Conservation (phyloP, 805 yeast genomes). For the Metschnikowia anglica region DNA sequence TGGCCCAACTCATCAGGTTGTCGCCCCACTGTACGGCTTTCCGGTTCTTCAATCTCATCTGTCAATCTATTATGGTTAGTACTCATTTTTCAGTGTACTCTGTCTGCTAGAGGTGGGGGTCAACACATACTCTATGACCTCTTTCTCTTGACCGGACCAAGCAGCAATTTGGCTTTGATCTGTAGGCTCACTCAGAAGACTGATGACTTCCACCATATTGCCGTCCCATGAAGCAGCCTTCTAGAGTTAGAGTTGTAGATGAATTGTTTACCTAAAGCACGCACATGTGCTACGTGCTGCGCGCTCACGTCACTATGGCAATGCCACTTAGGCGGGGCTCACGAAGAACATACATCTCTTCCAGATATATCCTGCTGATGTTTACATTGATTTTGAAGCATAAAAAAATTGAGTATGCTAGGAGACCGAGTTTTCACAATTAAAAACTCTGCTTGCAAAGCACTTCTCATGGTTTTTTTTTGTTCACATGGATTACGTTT, state of each 20-base stretch:
- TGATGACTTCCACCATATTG: slow-evolving; percentile 16
- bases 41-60: slow-evolving; percentile 4
- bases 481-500: too few relatives aligned
- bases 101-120: neutral
- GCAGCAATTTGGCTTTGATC: neutral
- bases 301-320: too few relatives aligned
- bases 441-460: too few relatives aligned
- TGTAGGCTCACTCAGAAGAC: slow-evolving; percentile 18
- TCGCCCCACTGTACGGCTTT: neutral
- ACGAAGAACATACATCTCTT: too few relatives aligned
- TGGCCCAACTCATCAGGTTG: neutral
- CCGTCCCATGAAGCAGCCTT: neutral
- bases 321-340: too few relatives aligned
- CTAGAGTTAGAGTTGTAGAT: neutral
- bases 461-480: too few relatives aligned
- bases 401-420: too few relatives aligned
- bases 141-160: neutral
- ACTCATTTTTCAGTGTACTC: too few relatives aligned
- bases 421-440: too few relatives aligned
- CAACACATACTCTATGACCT: slow-evolving; percentile 16
- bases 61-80: slow-evolving; percentile 7
- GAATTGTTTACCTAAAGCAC: neutral
- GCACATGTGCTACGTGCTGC: too few relatives aligned
- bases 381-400: too few relatives aligned
- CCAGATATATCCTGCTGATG: too few relatives aligned